Conservation (phyloP, 345 rosid species). For the Syzygium oleosum region DNA sequence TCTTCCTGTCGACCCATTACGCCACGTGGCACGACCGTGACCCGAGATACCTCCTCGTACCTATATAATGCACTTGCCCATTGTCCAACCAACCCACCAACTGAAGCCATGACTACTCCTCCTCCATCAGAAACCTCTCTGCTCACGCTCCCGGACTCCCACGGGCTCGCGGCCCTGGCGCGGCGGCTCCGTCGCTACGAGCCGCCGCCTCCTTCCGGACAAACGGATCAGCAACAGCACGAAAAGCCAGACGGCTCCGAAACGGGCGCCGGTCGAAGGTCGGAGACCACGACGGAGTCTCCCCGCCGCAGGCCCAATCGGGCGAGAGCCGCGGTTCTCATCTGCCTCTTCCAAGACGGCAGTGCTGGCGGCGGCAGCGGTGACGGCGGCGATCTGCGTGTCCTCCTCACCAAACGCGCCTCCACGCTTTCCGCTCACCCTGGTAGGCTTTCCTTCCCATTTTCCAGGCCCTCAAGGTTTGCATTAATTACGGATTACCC, state of each 20-base stretch:
- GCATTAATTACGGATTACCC: neutral
- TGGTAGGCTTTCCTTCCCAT: constrained; percentile 7
- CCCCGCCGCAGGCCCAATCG: neutral
- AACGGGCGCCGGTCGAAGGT: neutral
- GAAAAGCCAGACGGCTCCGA: neutral
- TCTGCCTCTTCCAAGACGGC: constrained; percentile 42
- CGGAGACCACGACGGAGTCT: neutral
- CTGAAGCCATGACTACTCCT: neutral
- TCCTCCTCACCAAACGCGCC: constrained; percentile 51
- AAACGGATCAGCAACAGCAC: neutral
- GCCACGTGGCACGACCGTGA: neutral
- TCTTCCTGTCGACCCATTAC: neutral
- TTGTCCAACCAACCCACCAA: neutral
- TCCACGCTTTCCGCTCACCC: constrained; percentile 40
- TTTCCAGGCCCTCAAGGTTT: neutral
- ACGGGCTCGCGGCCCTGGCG: constrained; percentile 6
- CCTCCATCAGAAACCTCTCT: neutral
- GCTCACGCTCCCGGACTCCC: neutral
- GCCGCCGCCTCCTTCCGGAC: neutral
- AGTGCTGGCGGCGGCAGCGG: neutral
- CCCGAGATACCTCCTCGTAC: neutral
- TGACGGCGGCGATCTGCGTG: constrained; percentile 27
- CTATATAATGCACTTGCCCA: neutral
- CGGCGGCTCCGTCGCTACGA: constrained; percentile 16
- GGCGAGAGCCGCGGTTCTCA: constrained; percentile 39